Evolutionary conservation across 805 yeast species (phyloP).

Genomic region (Osmozyma mogii): DNA sequence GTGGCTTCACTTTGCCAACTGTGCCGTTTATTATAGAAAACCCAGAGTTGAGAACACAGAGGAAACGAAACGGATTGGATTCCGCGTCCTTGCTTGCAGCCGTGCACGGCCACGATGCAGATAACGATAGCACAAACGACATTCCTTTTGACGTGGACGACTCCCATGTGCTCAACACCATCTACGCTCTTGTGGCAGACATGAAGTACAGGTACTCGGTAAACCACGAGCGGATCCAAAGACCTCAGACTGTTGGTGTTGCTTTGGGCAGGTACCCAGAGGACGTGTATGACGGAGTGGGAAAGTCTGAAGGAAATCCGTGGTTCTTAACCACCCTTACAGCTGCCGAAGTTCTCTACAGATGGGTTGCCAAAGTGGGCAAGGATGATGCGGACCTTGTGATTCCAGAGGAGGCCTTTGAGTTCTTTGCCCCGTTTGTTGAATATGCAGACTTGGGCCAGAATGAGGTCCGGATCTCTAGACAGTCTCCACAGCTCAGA

Average conservation of each 20-base stretch:
- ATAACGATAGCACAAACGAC: slow-evolving; percentile 17
- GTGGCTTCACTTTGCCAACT: slow-evolving; percentile 29
- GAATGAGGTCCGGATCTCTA: slow-evolving; percentile 5
- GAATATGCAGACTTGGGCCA: slow-evolving; percentile 11
- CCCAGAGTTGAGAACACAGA: slow-evolving; percentile 36
- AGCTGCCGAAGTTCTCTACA: slow-evolving; percentile 57
- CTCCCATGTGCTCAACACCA: slow-evolving; percentile 50
- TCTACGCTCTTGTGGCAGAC: slow-evolving; percentile 52
- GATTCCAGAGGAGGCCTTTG: slow-evolving; percentile 22
- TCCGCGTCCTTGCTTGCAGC: slow-evolving; percentile 59
- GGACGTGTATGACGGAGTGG: slow-evolving; percentile 75
- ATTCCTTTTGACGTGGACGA: slow-evolving; percentile 62
- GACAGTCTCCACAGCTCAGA: slow-evolving; percentile 29
- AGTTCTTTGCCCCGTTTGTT: slow-evolving; percentile 26
- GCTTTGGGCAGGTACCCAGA: slow-evolving; percentile 92
- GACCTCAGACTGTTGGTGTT: slow-evolving; percentile 36
- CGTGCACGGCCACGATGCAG: slow-evolving; percentile 40
- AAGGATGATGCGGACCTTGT: slow-evolving; percentile 35
- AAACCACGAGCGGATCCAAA: slow-evolving; percentile 43
- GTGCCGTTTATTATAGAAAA: slow-evolving; percentile 64
- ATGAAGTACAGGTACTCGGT: slow-evolving; percentile 76
- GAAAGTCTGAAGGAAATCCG: slow-evolving; percentile 76
- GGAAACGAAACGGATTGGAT: slow-evolving; percentile 66
- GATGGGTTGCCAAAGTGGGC: slow-evolving; percentile 40
- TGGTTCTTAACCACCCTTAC: slow-evolving; percentile 81